Evolutionary conservation across 257 asterid species (phyloP).

Genomic region (Anisodus acutangulus): DNA sequence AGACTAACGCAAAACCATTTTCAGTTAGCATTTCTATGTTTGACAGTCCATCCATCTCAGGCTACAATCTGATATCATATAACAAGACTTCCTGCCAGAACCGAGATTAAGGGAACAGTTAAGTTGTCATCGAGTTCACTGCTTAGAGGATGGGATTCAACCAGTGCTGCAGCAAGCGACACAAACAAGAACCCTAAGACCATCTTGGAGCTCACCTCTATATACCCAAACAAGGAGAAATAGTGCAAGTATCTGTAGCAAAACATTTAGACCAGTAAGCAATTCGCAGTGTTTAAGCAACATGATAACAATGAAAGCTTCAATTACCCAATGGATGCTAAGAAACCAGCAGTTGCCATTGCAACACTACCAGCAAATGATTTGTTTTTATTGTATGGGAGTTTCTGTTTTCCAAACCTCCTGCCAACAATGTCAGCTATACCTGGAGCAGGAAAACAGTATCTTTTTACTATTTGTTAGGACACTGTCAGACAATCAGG

Average conservation of each 20-base stretch:
- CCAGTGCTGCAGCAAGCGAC: conserved; percentile 75
- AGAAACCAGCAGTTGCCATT: conserved; percentile 79
- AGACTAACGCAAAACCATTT: neutral
- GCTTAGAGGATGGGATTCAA: conserved; percentile 92
- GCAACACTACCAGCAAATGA: conserved; percentile 72
- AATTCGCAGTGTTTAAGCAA: neutral
- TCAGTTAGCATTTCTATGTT: conserved; percentile 11
- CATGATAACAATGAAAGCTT: conserved; percentile 18
- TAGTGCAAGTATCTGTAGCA: conserved; percentile 77
- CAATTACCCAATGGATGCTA: conserved; percentile 83
- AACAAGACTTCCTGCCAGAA: conserved; percentile 65
- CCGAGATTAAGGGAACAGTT: conserved; percentile 77
- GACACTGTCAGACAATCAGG: neutral
- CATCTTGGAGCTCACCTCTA: conserved; percentile 63
- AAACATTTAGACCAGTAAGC: conserved; percentile 34
- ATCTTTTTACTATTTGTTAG: neutral
- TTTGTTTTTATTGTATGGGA: conserved; percentile 81
- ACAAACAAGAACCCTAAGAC: conserved; percentile 62
- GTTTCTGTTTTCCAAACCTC: conserved; percentile 72
- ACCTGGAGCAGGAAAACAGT: conserved; percentile 48
- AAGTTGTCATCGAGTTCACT: conserved; percentile 81
- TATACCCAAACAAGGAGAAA: conserved; percentile 75
- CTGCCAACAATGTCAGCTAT: conserved; percentile 89
- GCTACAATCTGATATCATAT: conserved; percentile 46
- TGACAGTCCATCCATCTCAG: neutral